These are phyloP conservation scores for Nakaseomyces bracarensis DNA, from an alignment of 1,139 yeast species.

Conservation along the genomic window DNA sequence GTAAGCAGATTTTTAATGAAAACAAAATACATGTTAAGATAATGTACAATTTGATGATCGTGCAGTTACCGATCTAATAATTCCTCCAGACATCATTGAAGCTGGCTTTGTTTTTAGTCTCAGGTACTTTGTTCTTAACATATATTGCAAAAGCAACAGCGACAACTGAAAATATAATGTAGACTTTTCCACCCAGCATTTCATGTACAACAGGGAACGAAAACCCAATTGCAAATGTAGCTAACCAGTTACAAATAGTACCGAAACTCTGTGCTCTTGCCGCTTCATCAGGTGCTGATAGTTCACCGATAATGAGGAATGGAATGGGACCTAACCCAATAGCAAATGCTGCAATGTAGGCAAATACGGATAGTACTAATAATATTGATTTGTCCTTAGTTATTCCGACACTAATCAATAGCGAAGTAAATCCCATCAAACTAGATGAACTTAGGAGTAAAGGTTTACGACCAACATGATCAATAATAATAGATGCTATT, in stretches of 20 bases:
- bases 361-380: slow-evolving; percentile 58
- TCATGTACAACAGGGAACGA: slow-evolving; percentile 66
- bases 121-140: slow-evolving; percentile 52
- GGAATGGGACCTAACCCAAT: slow-evolving; percentile 94
- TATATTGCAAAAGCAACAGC: slow-evolving; percentile 44
- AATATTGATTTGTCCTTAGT: slow-evolving; percentile 40
- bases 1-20: too few species aligned
- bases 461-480: slow-evolving; percentile 67
- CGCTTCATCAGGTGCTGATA: slow-evolving; percentile 70
- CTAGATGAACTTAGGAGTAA: slow-evolving; percentile 55
- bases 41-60: too few species aligned
- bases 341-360: slow-evolving; percentile 78
- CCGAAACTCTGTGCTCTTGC: slow-evolving; percentile 92
- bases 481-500: slow-evolving; percentile 64
- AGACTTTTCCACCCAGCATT: slow-evolving; percentile 69
- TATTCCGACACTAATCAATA: slow-evolving; percentile 61
- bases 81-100: slow-evolving; percentile 25
- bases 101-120: slow-evolving; percentile 55
- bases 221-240: slow-evolving; percentile 76
- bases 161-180: slow-evolving; percentile 57
- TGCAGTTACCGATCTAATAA: slow-evolving; percentile 7
- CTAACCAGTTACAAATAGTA: slow-evolving; percentile 82
- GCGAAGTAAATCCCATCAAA: slow-evolving; percentile 62
- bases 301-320: slow-evolving; percentile 78
- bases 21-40: too few species aligned